Evolutionary conservation across 2,329 filamentous ascomycete genomes (phyloP).

Genomic region (Fusarium continuum): DNA sequence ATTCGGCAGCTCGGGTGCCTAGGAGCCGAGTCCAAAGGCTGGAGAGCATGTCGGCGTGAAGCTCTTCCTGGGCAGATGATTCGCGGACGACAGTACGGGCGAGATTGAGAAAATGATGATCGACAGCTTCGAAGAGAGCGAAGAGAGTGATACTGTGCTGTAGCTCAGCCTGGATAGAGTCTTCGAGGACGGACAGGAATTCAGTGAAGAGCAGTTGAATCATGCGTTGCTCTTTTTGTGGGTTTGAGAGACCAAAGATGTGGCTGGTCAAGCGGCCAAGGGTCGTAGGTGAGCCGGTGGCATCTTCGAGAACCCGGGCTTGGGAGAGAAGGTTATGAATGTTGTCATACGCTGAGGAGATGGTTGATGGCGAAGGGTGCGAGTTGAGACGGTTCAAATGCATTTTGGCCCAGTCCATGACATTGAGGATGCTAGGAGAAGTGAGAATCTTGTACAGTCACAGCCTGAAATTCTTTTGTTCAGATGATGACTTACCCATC

Average conservation of each 20-base stretch:
- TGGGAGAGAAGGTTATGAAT: slow-evolving; percentile 79
- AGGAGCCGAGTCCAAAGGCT: slow-evolving; percentile 88
- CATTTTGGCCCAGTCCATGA: slow-evolving; percentile 95
- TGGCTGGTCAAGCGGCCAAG: slow-evolving; percentile 75
- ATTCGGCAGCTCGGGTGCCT: slow-evolving; percentile 74
- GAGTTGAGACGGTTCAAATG: slow-evolving; percentile 78
- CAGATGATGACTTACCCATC: slow-evolving; percentile 67
- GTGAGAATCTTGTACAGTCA: slow-evolving; percentile 10
- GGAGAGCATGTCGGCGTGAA: slow-evolving; percentile 82
- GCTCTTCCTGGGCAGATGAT: slow-evolving; percentile 79
- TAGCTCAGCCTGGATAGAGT: slow-evolving; percentile 86
- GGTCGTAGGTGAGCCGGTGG: slow-evolving; percentile 66
- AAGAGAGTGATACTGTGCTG: slow-evolving; percentile 83
- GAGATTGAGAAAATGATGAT: slow-evolving; percentile 88
- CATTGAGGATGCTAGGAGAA: slow-evolving; percentile 76
- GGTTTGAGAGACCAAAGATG: slow-evolving; percentile 81
- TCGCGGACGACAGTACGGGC: slow-evolving; percentile 87
- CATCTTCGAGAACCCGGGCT: slow-evolving; percentile 67
- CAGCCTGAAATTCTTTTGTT: not conserved
- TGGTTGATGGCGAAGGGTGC: slow-evolving; percentile 62
- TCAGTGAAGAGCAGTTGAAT: slow-evolving; percentile 86
- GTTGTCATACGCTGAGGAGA: slow-evolving; percentile 82
- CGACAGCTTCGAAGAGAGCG: slow-evolving; percentile 89
- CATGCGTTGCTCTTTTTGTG: slow-evolving; percentile 81
- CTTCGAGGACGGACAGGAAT: slow-evolving; percentile 86